Evolutionary conservation across 225 moss, liverwort and hornwort species (phyloP).

Genomic region (Antitrichia curtipendula): DNA sequence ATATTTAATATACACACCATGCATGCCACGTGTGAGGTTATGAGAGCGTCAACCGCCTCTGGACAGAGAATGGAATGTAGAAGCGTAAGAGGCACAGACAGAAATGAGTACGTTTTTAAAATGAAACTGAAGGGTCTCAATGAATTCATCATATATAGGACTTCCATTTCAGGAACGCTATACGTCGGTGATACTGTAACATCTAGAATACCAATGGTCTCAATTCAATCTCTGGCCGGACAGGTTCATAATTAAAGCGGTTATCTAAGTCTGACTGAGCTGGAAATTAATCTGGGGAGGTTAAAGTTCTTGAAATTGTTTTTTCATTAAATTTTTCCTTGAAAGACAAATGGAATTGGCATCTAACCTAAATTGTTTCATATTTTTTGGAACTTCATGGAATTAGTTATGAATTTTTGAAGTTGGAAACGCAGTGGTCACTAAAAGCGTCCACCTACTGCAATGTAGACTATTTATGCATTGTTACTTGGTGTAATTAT

Average conservation of each 20-base stretch:
- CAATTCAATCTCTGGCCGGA: neutral
- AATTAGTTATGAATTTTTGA: neutral
- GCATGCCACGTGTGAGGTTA: neutral
- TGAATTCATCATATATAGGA: neutral
- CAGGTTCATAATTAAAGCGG: neutral
- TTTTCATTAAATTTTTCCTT: too few species aligned
- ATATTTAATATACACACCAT: neutral
- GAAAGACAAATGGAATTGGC: neutral
- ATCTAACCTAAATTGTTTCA: neutral
- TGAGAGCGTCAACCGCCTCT: neutral
- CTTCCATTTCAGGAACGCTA: neutral
- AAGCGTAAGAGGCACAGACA: neutral
- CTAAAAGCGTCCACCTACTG: fast-evolving
- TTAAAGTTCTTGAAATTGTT: neutral
- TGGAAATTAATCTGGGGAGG: neutral
- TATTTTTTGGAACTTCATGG: neutral
- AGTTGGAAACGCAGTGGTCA: neutral
- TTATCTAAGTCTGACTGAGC: too few species aligned
- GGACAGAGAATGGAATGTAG: neutral
- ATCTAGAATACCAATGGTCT: neutral
- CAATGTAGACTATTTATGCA: neutral
- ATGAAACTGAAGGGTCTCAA: neutral
- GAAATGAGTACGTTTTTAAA: neutral
- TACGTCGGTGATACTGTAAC: neutral
- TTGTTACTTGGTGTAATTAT: neutral